Conservation (phyloP, 202 grass and related monocot genomes). For the Eragrostis tef region DNA sequence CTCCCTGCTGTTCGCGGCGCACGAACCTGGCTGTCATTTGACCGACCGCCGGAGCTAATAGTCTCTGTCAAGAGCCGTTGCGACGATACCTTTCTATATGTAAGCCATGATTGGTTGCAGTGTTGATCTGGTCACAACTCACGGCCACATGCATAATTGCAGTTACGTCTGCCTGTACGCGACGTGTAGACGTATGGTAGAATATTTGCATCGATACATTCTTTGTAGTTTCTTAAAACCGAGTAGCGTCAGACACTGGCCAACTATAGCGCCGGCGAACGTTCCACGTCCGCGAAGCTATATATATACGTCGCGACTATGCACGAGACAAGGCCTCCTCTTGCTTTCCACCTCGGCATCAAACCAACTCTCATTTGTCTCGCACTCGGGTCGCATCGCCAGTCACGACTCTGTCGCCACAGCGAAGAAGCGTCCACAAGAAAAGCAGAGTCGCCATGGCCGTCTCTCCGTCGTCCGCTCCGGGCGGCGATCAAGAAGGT, state of each 20-base stretch:
- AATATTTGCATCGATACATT: constrained; percentile 1
- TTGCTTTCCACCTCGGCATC: neutral
- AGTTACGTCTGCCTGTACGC: neutral
- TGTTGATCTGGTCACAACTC: neutral
- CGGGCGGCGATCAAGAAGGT: constrained; percentile 65
- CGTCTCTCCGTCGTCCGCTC: too few species aligned
- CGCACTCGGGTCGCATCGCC: neutral
- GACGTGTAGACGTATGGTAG: neutral
- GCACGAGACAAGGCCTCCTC: neutral
- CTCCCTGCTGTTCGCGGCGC: neutral
- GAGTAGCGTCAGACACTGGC: constrained; percentile 34
- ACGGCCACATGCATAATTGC: neutral
- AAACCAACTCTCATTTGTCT: neutral
- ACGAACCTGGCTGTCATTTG: neutral
- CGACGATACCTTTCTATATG: neutral
- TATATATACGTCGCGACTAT: constrained; percentile 12
- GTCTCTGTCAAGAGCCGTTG: neutral
- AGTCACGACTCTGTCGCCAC: neutral
- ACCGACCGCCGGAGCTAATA: neutral
- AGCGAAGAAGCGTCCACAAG: too few species aligned
- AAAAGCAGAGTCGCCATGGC: too few species aligned
- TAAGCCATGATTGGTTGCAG: constrained; percentile 45
- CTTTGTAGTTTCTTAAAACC: constrained; percentile 31
- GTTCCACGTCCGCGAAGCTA: neutral
- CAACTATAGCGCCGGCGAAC: neutral